A percentile compares a stretch with the other conserved stretches of the same genome.
Evolutionary conservation across 139 green algal species (phyloP).

Genomic region (Gonium pectorale): DNA sequence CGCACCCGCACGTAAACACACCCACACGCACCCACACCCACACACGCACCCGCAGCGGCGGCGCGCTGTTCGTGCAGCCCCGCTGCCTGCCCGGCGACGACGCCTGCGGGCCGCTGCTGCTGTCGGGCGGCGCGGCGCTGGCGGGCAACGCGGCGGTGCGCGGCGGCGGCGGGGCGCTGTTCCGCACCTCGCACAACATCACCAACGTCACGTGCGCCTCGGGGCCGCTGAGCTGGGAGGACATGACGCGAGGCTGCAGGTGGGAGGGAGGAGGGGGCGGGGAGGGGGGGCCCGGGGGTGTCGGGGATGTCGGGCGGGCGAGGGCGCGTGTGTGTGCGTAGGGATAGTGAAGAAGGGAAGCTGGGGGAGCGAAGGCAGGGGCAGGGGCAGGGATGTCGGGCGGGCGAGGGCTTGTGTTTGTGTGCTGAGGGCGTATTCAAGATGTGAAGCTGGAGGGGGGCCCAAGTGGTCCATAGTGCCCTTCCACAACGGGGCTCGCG

Average conservation of each 20-base stretch:
- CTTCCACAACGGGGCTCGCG: too few species aligned
- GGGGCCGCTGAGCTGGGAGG: background rate
- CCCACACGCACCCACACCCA: background rate
- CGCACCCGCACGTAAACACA: background rate
- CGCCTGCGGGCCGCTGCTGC: background rate
- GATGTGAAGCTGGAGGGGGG: too few species aligned
- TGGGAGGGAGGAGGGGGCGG: too few species aligned
- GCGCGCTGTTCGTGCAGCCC: constrained; percentile 8
- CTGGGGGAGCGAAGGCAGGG: too few species aligned
- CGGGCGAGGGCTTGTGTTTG: too few species aligned
- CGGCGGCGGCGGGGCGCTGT: constrained; percentile 3
- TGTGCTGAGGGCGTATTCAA: too few species aligned
- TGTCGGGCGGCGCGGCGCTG: background rate
- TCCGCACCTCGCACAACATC: constrained; percentile 3
- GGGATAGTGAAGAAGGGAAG: background rate
- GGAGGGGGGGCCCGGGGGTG: too few species aligned
- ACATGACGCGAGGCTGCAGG: background rate
- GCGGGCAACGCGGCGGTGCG: background rate
- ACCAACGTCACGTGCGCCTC: background rate
- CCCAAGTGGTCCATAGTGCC: too few species aligned
- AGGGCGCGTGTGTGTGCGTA: too few species aligned
- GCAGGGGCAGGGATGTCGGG: too few species aligned
- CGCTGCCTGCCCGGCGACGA: constrained; percentile 15
- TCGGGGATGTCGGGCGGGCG: too few species aligned
- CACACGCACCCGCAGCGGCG: background rate